phyloP scores from a whole-genome alignment of 2,329 filamentous ascomycete species.

The Alternaria sp. region DNA sequence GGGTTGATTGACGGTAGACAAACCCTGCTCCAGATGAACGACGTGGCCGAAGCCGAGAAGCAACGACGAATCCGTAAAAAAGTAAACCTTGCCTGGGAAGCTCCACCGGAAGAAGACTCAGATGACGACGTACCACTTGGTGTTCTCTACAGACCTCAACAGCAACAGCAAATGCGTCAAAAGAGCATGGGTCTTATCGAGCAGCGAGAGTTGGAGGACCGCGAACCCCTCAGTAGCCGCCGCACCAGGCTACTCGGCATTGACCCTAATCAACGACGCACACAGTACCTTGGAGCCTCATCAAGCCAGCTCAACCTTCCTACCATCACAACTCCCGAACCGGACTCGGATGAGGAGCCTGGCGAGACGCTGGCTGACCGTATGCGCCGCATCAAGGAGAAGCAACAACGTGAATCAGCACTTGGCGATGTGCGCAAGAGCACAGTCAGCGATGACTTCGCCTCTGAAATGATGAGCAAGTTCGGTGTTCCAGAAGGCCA shows the following conservation, averaged over 20 bases:
- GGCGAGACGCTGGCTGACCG: slow-evolving; percentile 72
- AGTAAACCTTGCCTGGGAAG: slow-evolving; percentile 91
- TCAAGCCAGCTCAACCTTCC: slow-evolving; percentile 37
- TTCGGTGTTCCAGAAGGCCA: slow-evolving; percentile 36
- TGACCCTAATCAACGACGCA: slow-evolving; percentile 31
- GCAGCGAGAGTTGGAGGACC: slow-evolving; percentile 84
- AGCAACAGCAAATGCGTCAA: slow-evolving; percentile 57
- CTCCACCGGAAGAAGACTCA: slow-evolving; percentile 57
- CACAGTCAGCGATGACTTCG: slow-evolving; percentile 70
- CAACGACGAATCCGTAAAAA: slow-evolving; percentile 75
- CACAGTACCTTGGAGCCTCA: slow-evolving; percentile 22
- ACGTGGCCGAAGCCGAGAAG: slow-evolving; percentile 83
- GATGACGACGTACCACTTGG: slow-evolving; percentile 88
- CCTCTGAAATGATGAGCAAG: slow-evolving; percentile 68
- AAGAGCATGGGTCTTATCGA: slow-evolving; percentile 78
- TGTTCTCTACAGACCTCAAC: slow-evolving; percentile 67
- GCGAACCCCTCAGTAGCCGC: slow-evolving; percentile 82
- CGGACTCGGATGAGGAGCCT: slow-evolving; percentile 48
- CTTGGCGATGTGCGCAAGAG: slow-evolving; percentile 48
- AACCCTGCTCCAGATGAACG: slow-evolving; percentile 88
- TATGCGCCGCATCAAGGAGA: slow-evolving; percentile 67
- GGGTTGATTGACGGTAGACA: slow-evolving; percentile 73
- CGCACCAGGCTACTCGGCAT: slow-evolving; percentile 75
- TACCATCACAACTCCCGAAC: slow-evolving; percentile 34
- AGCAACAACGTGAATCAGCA: slow-evolving; percentile 56